Percentiles rank a stretch among this genome's conserved stretches.
Conservation (phyloP, 176 grass and related monocot genomes). For the Bolboschoenus planiculmis region DNA sequence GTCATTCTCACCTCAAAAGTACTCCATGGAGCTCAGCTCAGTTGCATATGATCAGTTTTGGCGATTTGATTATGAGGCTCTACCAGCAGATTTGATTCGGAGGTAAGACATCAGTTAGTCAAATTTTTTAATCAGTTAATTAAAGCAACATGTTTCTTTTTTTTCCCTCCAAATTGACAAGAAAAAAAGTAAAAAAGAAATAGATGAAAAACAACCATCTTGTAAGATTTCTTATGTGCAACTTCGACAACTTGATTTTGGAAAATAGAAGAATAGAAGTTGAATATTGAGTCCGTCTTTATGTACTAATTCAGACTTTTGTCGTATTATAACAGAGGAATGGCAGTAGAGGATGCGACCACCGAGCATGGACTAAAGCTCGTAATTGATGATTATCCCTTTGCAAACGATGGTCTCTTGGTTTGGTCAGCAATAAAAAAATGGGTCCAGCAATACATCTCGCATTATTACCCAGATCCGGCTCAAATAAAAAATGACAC, state of each 20-base stretch:
- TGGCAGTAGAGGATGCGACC: slow-evolving; percentile 58
- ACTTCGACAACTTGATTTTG: not conserved
- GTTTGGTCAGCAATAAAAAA: slow-evolving; percentile 65
- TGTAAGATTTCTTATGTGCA: not conserved
- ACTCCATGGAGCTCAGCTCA: slow-evolving; percentile 74
- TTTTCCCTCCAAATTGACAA: not conserved
- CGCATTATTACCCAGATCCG: slow-evolving; percentile 40
- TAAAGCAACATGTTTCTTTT: not conserved
- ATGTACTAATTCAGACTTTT: not conserved
- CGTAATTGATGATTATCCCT: slow-evolving; percentile 65
- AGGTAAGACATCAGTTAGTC: slow-evolving; percentile 9
- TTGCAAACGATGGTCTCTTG: slow-evolving; percentile 71
- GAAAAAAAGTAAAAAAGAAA: not conserved
- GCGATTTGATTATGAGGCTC: slow-evolving; percentile 75
- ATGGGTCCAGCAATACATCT: slow-evolving; percentile 62
- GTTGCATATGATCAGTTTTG: slow-evolving; percentile 56
- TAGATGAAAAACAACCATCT: not conserved
- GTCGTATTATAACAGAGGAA: slow-evolving; percentile 35
- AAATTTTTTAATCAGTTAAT: not conserved
- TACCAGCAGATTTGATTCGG: slow-evolving; percentile 64
- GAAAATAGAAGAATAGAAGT: not conserved
- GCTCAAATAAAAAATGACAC: slow-evolving; percentile 27
- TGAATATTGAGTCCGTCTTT: not conserved
- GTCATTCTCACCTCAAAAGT: slow-evolving; percentile 55
- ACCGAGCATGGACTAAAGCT: slow-evolving; percentile 57